Conservation (phyloP, 768 basidiomycete genomes). For the Mrakia gelida region DNA sequence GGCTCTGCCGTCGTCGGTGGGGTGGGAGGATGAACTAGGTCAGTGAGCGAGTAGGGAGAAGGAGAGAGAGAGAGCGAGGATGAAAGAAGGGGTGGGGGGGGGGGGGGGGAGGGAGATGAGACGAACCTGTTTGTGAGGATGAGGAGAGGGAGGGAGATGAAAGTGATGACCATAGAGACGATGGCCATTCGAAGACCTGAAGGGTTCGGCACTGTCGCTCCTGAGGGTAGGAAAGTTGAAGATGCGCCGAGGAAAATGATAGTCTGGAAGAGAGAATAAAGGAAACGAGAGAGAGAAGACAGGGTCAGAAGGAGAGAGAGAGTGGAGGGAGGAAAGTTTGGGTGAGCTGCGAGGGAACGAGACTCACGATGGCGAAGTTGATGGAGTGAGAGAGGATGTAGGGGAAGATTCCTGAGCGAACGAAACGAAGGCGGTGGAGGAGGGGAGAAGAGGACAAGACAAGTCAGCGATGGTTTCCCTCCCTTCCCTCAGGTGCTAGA, state of each 20-base stretch:
- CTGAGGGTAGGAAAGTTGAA: slow-evolving; percentile 52
- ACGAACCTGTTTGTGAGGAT: slow-evolving; percentile 72
- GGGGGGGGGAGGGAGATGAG: not conserved
- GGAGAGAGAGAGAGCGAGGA: slow-evolving; percentile 21
- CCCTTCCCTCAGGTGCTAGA: too few species aligned
- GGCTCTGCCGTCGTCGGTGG: slow-evolving; percentile 53
- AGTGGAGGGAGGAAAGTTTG: too few species aligned
- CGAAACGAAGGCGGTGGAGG: not conserved
- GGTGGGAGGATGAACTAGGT: not conserved
- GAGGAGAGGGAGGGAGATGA: slow-evolving; percentile 63
- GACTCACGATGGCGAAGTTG: slow-evolving; percentile 57
- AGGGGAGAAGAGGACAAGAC: not conserved
- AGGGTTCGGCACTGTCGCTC: slow-evolving; percentile 55
- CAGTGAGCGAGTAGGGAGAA: not conserved
- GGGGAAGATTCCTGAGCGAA: slow-evolving; percentile 49
- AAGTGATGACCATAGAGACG: slow-evolving; percentile 62
- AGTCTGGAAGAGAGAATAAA: too few species aligned
- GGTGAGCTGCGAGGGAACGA: too few species aligned
- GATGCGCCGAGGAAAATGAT: slow-evolving; percentile 56
- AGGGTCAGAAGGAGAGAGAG: too few species aligned
- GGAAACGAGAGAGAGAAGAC: too few species aligned
- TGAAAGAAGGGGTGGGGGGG: not conserved
- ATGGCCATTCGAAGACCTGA: slow-evolving; percentile 60
- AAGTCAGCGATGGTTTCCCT: not conserved
- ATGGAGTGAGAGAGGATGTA: slow-evolving; percentile 52